These are phyloP conservation scores for Perkinsela sp. DNA, from an alignment of 208 protist species.

Conservation along the genomic window DNA sequence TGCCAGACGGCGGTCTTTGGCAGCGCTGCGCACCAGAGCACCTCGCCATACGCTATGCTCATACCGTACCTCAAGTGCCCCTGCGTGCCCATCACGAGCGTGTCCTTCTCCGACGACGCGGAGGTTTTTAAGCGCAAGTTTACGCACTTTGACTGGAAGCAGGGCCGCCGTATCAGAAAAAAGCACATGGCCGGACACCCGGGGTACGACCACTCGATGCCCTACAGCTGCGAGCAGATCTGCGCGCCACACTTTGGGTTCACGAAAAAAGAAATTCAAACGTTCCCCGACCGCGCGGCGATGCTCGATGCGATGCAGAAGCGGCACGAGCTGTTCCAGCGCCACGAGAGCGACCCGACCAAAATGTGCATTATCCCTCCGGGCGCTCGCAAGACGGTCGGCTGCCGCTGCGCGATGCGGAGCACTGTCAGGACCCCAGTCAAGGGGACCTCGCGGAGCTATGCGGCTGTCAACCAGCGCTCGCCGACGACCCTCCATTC, in stretches of 20 bases:
- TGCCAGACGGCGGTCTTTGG: background rate
- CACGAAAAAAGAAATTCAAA: conserved; percentile 1
- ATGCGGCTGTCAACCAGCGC: background rate
- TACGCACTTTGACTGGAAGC: background rate
- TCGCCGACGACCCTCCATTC: background rate
- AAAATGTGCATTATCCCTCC: background rate
- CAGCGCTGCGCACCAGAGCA: background rate
- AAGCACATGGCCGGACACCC: background rate
- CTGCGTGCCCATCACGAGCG: background rate
- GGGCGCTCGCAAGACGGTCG: background rate
- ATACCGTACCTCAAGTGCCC: background rate
- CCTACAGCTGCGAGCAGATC: background rate
- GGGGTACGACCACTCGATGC: background rate
- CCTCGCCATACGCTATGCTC: background rate
- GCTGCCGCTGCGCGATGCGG: background rate
- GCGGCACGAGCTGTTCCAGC: background rate
- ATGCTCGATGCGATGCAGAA: background rate
- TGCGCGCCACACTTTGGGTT: background rate
- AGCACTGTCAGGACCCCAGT: background rate
- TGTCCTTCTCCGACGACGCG: background rate
- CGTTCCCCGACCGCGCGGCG: background rate
- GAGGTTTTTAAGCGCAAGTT: background rate
- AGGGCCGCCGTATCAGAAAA: background rate
- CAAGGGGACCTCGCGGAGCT: background rate
- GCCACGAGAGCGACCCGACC: background rate